Conservation (phyloP, 768 basidiomycete genomes). For the Leccinum subtestaceum region DNA sequence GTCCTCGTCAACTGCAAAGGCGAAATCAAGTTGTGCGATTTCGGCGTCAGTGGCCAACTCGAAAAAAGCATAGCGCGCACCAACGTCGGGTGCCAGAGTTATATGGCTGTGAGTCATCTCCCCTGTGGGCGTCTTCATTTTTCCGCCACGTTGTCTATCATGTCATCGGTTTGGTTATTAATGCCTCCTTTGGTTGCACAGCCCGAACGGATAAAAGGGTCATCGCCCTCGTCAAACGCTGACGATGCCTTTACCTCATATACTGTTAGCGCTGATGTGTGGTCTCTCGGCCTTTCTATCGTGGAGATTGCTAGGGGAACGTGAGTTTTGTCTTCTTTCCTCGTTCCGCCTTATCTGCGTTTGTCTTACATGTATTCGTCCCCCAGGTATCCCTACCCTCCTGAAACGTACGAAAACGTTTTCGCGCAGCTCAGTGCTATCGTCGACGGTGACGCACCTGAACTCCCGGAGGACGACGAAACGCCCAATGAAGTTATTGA, state of each 20-base stretch:
- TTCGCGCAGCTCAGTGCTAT: conserved; percentile 97
- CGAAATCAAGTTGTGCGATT: conserved; percentile 93
- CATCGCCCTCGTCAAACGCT: conserved; percentile 48
- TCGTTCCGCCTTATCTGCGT: background rate
- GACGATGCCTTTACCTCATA: conserved; percentile 53
- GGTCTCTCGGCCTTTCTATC: conserved; percentile 93
- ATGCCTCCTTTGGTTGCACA: conserved; percentile 28
- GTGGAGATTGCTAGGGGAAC: conserved; percentile 88
- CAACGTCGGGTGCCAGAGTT: conserved; percentile 97
- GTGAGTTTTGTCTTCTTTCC: conserved; percentile 16
- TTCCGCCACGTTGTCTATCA: conserved; percentile 1
- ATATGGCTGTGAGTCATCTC: conserved; percentile 82
- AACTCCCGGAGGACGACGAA: conserved; percentile 61
- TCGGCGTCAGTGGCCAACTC: conserved; percentile 97
- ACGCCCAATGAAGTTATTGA: conserved; percentile 11
- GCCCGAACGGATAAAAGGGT: conserved; percentile 97
- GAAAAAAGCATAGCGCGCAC: conserved; percentile 96
- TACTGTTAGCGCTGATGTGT: conserved; percentile 95
- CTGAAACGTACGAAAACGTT: conserved; percentile 95
- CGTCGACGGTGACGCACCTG: conserved; percentile 90
- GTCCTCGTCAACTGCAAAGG: conserved; percentile 88
- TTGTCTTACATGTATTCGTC: conserved; percentile 3
- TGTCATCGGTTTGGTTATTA: background rate
- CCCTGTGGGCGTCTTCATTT: conserved; percentile 1
- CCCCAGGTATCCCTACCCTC: conserved; percentile 84